These are phyloP conservation scores for Furcasterigmium sp. DNA, from an alignment of 2,329 filamentous ascomycete species.

Conservation along the genomic window DNA sequence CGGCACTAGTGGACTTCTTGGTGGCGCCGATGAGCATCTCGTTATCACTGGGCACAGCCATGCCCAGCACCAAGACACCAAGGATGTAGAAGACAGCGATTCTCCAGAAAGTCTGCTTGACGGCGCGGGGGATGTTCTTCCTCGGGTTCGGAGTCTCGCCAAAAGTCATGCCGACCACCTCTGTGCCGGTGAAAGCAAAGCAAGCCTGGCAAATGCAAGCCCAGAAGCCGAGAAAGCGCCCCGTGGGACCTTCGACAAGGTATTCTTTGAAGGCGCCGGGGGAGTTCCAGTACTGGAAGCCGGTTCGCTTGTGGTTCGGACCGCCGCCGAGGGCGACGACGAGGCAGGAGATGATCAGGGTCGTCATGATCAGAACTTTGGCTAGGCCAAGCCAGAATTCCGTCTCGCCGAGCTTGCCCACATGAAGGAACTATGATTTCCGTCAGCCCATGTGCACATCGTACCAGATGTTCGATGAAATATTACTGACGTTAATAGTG, in stretches of 20 bases:
- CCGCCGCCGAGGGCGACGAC: conserved; percentile 32
- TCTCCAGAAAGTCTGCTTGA: conserved; percentile 51
- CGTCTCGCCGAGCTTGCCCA: conserved; percentile 38
- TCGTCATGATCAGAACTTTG: conserved; percentile 37
- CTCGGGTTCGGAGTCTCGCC: conserved; percentile 53
- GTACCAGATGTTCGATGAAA: too few species aligned
- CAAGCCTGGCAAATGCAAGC: conserved; percentile 29
- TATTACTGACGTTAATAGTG: conserved; percentile 20
- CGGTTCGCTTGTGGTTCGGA: conserved; percentile 28
- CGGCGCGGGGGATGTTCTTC: conserved; percentile 42
- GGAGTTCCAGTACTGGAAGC: conserved; percentile 38
- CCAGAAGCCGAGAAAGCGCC: conserved; percentile 34
- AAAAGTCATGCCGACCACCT: conserved; percentile 71
- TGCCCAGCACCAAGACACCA: conserved; percentile 43
- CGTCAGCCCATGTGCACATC: neutral
- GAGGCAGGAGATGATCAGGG: conserved; percentile 29
- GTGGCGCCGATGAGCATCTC: conserved; percentile 25
- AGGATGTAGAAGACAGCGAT: conserved; percentile 48
- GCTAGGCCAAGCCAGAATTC: conserved; percentile 42
- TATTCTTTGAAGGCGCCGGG: conserved; percentile 36
- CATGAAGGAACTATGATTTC: conserved; percentile 23
- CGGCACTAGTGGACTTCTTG: conserved; percentile 22
- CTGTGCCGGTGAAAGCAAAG: conserved; percentile 51
- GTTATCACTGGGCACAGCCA: conserved; percentile 41
- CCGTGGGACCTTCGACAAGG: conserved; percentile 22